Evolutionary conservation across 331 rosid genomes (phyloP).

Genomic region (Telfairia occidentalis): DNA sequence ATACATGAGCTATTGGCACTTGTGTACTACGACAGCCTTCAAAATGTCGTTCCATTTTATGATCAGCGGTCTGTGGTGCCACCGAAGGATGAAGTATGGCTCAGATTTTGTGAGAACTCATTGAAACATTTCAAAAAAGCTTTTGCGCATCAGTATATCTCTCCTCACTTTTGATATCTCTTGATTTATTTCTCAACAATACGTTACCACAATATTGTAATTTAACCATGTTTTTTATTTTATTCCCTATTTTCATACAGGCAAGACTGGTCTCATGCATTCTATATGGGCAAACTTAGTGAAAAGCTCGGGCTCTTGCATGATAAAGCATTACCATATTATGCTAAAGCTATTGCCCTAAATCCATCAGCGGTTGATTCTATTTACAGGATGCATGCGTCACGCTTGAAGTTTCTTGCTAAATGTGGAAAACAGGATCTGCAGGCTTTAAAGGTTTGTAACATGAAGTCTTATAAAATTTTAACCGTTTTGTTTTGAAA

Average conservation of each 20-base stretch:
- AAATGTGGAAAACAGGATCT: slow-evolving; percentile 50
- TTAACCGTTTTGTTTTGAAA: background rate
- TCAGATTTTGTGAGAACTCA: slow-evolving; percentile 69
- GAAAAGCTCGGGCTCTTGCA: slow-evolving; percentile 77
- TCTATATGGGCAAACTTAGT: slow-evolving; percentile 90
- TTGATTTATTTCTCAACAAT: background rate
- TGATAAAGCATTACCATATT: slow-evolving; percentile 66
- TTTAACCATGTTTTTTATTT: background rate
- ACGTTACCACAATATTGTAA: background rate
- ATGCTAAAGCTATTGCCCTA: slow-evolving; percentile 61
- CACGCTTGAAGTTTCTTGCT: slow-evolving; percentile 75
- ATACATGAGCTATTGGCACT: slow-evolving; percentile 88
- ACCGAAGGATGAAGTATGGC: slow-evolving; percentile 69
- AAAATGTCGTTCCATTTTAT: slow-evolving; percentile 88
- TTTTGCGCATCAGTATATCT: slow-evolving; percentile 54
- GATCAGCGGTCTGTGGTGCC: slow-evolving; percentile 87
- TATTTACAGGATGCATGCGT: slow-evolving; percentile 94
- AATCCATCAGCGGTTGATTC: slow-evolving; percentile 91
- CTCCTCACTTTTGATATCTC: slow-evolving; percentile 15
- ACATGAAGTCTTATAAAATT: background rate
- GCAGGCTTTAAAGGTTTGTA: slow-evolving; percentile 63
- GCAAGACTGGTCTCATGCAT: slow-evolving; percentile 93
- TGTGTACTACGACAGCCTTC: slow-evolving; percentile 97
- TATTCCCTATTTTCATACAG: slow-evolving; percentile 34
- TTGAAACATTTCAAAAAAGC: slow-evolving; percentile 97